Conservation (phyloP, 2,329 filamentous ascomycete species). For the Falciphora oryzae region DNA sequence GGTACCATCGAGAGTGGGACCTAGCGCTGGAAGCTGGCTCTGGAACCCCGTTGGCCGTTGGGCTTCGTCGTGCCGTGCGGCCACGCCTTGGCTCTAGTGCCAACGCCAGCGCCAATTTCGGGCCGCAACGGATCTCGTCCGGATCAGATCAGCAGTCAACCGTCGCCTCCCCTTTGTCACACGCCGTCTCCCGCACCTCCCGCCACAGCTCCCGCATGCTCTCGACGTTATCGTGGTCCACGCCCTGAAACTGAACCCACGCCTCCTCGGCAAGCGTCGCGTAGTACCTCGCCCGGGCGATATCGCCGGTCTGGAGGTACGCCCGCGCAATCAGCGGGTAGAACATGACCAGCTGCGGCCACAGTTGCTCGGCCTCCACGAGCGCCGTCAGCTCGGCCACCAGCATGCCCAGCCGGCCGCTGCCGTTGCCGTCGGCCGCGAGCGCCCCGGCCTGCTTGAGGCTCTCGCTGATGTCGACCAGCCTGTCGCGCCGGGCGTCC, state of each 20-base stretch:
- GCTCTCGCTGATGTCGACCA: conserved; percentile 19
- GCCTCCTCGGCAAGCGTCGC: conserved; percentile 14
- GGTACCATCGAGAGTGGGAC: too few relatives aligned
- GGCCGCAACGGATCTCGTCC: too few relatives aligned
- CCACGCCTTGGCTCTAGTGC: too few relatives aligned
- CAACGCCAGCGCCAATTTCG: too few relatives aligned
- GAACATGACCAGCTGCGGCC: conserved; percentile 23
- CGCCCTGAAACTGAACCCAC: conserved; percentile 14
- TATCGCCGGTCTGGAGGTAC: conserved; percentile 14
- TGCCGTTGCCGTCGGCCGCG: too few relatives aligned
- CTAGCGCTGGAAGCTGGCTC: too few relatives aligned
- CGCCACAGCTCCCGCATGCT: conserved; percentile 13
- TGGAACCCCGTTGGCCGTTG: too few relatives aligned
- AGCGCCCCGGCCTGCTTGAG: conserved; percentile 12
- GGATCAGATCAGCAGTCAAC: too few relatives aligned
- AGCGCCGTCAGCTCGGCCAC: conserved; percentile 18
- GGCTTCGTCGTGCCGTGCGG: too few relatives aligned
- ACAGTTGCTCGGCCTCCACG: conserved; percentile 20
- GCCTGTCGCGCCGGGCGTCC: conserved; percentile 24
- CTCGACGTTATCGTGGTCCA: conserved; percentile 15
- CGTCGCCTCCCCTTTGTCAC: too few relatives aligned
- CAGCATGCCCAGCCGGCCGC: conserved; percentile 11
- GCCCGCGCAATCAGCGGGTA: conserved; percentile 20
- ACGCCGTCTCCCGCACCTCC: conserved; percentile 5
- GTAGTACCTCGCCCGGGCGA: conserved; percentile 11